Evolutionary conservation across 768 basidiomycete genomes (phyloP).

Genomic region (Amylocystis lapponica): DNA sequence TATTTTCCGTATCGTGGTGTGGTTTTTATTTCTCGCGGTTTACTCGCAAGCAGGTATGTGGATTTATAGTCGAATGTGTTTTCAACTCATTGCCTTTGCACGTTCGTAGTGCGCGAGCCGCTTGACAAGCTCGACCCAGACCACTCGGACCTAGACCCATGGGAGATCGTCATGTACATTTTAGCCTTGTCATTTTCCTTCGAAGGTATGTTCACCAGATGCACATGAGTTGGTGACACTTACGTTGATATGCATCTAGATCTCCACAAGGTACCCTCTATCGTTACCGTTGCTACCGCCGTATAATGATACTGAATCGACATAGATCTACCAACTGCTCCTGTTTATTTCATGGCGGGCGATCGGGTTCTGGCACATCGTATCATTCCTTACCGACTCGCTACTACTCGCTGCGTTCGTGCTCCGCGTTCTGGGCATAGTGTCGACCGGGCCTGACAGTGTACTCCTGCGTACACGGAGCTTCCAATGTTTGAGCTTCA

Average conservation of each 20-base stretch:
- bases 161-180: constrained; percentile 77
- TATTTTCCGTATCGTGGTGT: constrained; percentile 68
- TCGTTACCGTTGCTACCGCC: neutral
- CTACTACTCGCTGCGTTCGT: constrained; percentile 70
- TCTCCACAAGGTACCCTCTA: constrained; percentile 42
- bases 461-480: constrained; percentile 51
- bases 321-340: constrained; percentile 64
- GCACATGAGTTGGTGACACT: neutral
- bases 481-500: constrained; percentile 87
- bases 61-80: neutral
- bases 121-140: constrained; percentile 60
- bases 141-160: constrained; percentile 56
- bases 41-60: constrained; percentile 79
- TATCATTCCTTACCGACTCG: constrained; percentile 67
- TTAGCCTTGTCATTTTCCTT: constrained; percentile 72
- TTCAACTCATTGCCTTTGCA: constrained; percentile 3
- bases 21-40: constrained; percentile 70
- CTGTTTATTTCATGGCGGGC: constrained; percentile 76
- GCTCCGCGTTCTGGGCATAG: constrained; percentile 60
- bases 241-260: constrained; percentile 28
- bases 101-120: constrained; percentile 61
- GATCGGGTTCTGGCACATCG: constrained; percentile 71
- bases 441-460: constrained; percentile 27
- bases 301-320: constrained; percentile 1
- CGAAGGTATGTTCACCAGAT: constrained; percentile 49